These are phyloP conservation scores for Ampelocalamus luodianensis DNA, from an alignment of 176 grass and related monocot species.

Conservation along the genomic window DNA sequence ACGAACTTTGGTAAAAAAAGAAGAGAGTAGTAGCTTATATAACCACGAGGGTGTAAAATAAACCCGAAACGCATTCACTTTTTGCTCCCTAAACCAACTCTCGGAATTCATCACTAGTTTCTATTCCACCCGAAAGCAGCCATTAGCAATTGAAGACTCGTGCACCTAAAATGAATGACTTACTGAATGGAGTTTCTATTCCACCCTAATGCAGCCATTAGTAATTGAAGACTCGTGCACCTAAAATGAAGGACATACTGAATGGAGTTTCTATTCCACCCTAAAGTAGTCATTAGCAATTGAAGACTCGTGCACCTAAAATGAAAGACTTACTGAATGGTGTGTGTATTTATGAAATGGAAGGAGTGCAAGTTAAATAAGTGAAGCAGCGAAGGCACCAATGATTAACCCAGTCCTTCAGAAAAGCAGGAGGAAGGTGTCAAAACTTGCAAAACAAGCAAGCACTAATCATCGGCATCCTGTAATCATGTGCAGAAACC, in stretches of 20 bases:
- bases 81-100: background rate
- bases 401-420: slow-evolving; percentile 33
- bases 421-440: slow-evolving; percentile 20
- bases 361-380: slow-evolving; percentile 8
- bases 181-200: background rate
- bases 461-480: slow-evolving; percentile 39
- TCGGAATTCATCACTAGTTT: background rate
- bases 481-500: slow-evolving; percentile 35
- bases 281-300: background rate
- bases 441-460: slow-evolving; percentile 54
- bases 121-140: too few species aligned
- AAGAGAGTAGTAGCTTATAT: background rate
- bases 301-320: slow-evolving; percentile 1
- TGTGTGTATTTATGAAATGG: background rate
- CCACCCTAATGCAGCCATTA: too few species aligned
- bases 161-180: too few species aligned
- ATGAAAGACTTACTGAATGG: slow-evolving; percentile 1
- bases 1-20: background rate
- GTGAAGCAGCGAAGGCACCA: slow-evolving; percentile 15
- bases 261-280: background rate
- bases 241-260: too few species aligned
- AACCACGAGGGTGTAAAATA: background rate
- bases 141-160: too few species aligned
- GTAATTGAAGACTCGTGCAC: too few species aligned
- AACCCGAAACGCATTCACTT: background rate